These are phyloP conservation scores for Beauveria varroae DNA, from an alignment of 2,329 filamentous ascomycete species.

Conservation along the genomic window DNA sequence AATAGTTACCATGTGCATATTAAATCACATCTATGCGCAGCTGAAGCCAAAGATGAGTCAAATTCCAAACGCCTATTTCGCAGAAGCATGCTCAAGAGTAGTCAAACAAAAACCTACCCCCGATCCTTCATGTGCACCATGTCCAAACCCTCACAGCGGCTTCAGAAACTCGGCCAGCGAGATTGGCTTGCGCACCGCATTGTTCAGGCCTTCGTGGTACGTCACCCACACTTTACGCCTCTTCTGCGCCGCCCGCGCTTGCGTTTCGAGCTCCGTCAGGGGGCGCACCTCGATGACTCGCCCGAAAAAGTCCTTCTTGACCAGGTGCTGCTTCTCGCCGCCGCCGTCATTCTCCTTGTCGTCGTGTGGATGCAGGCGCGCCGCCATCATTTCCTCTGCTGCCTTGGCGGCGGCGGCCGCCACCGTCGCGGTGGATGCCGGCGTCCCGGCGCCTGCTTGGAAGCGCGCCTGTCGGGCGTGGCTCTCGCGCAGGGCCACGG, in stretches of 20 bases:
- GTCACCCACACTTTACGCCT: constrained; percentile 71
- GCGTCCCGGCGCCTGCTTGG: constrained; percentile 30
- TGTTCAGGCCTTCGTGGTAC: constrained; percentile 84
- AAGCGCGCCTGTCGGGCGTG: constrained; percentile 59
- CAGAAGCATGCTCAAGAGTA: neutral
- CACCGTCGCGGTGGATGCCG: neutral
- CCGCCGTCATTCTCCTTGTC: constrained; percentile 27
- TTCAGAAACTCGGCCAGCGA: constrained; percentile 71
- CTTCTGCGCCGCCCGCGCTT: constrained; percentile 33
- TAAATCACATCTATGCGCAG: neutral
- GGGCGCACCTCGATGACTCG: constrained; percentile 49
- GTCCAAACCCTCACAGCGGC: constrained; percentile 39
- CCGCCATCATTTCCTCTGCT: constrained; percentile 33
- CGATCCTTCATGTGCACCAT: neutral
- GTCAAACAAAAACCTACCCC: neutral
- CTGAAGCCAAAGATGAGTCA: neutral
- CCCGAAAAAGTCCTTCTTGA: constrained; percentile 83
- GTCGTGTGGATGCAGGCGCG: constrained; percentile 19
- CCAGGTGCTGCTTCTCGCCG: constrained; percentile 26
- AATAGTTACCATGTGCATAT: neutral
- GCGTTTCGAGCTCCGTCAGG: constrained; percentile 34
- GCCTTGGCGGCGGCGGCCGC: constrained; percentile 17
- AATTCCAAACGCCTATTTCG: neutral
- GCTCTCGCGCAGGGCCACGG: constrained; percentile 58
- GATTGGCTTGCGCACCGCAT: constrained; percentile 85